Evolutionary conservation across 768 basidiomycete genomes (phyloP).

Genomic region (Hortiboletus flavorubellus): DNA sequence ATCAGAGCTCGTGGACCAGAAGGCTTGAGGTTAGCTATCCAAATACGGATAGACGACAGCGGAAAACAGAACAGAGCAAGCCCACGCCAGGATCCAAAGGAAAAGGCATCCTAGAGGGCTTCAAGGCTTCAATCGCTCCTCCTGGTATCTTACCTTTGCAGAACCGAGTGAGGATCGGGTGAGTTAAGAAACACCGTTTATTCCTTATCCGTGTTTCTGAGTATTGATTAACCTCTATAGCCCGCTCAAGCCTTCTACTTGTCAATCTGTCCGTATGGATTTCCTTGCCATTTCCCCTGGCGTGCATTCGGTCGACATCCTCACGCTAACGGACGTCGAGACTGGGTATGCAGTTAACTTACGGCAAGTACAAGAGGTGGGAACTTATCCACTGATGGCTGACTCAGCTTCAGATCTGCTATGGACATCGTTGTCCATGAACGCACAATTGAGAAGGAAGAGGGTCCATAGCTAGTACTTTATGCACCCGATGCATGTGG

Average conservation of each 20-base stretch:
- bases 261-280: constrained; percentile 84
- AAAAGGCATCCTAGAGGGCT: constrained; percentile 23
- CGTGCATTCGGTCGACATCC: constrained; percentile 68
- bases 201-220: neutral
- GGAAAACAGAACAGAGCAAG: constrained; percentile 33
- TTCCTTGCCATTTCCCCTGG: constrained; percentile 80
- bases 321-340: constrained; percentile 74
- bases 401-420: constrained; percentile 50
- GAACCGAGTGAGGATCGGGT: constrained; percentile 79
- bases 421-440: constrained; percentile 77
- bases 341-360: constrained; percentile 70
- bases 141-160: constrained; percentile 75
- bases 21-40: constrained; percentile 75
- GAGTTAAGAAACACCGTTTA: constrained; percentile 28
- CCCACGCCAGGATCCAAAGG: constrained; percentile 16
- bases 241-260: constrained; percentile 74
- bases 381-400: neutral
- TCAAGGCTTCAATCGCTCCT: constrained; percentile 29
- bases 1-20: constrained; percentile 71
- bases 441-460: constrained; percentile 9
- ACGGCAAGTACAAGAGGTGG: constrained; percentile 42
- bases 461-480: constrained; percentile 12
- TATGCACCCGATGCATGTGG: constrained; percentile 11
- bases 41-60: constrained; percentile 44
- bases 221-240: constrained; percentile 35